phyloP scores from a whole-genome alignment of 768 basidiomycete species.

The Lactarius hengduanensis region DNA sequence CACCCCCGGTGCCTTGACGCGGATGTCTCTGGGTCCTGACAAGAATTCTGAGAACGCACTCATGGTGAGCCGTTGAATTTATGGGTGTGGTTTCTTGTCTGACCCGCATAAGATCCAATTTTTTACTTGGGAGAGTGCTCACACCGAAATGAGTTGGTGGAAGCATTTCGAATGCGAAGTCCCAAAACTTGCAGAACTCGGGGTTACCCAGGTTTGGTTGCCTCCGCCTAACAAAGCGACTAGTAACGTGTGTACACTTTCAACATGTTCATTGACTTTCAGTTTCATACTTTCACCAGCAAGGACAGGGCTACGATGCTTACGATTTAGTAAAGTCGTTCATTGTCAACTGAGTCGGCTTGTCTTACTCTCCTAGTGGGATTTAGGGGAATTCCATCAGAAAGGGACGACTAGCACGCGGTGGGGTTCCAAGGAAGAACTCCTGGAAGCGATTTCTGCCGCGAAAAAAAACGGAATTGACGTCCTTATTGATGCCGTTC shows the following conservation, averaged over 20 bases:
- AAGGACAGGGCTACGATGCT: slow-evolving; percentile 79
- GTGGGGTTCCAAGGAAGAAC: slow-evolving; percentile 86
- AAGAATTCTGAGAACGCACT: slow-evolving; percentile 52
- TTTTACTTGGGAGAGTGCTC: slow-evolving; percentile 75
- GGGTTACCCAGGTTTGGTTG: slow-evolving; percentile 80
- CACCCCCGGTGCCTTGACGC: slow-evolving; percentile 45
- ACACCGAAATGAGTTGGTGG: slow-evolving; percentile 74
- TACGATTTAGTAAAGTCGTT: slow-evolving; percentile 64
- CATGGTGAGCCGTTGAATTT: slow-evolving; percentile 49
- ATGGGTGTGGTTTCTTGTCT: slow-evolving; percentile 2
- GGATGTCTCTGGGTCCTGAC: slow-evolving; percentile 62
- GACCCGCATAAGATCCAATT: slow-evolving; percentile 60
- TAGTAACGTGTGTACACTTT: slow-evolving; percentile 43
- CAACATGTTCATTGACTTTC: not conserved
- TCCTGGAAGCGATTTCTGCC: slow-evolving; percentile 63
- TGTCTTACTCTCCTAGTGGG: slow-evolving; percentile 56
- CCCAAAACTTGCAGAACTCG: slow-evolving; percentile 60
- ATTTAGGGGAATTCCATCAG: slow-evolving; percentile 81
- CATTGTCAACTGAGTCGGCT: slow-evolving; percentile 23
- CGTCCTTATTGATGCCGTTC: slow-evolving; percentile 81
- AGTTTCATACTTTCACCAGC: slow-evolving; percentile 38
- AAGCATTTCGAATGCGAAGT: slow-evolving; percentile 65
- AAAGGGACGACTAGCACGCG: slow-evolving; percentile 69
- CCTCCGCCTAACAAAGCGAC: slow-evolving; percentile 83
- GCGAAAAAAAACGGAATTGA: slow-evolving; percentile 71